Conservation (phyloP, 2,329 filamentous ascomycete genomes). For the Coniella vitis region DNA sequence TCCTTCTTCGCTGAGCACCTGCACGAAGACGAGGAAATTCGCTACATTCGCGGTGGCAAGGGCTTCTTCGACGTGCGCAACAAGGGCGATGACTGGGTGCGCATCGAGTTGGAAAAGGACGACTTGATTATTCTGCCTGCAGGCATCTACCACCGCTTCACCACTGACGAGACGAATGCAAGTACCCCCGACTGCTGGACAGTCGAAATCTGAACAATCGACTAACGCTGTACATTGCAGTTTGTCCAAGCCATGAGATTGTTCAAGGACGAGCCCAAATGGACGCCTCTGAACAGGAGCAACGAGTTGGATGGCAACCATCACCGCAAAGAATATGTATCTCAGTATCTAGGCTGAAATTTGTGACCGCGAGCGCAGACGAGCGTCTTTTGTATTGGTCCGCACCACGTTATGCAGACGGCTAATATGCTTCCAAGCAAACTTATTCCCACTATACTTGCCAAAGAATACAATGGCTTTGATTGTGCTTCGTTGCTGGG, state of each 20-base stretch:
- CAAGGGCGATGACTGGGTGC: conserved; percentile 78
- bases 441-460: too few relatives aligned
- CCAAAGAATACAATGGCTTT: too few relatives aligned
- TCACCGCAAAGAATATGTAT: conserved; percentile 72
- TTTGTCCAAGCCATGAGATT: conserved; percentile 93
- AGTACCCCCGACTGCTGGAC: conserved; percentile 31
- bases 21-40: conserved; percentile 97
- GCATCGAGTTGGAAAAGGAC: conserved; percentile 74
- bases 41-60: conserved; percentile 81
- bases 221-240: too few relatives aligned
- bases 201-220: neutral
- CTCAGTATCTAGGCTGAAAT: conserved; percentile 32
- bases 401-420: neutral
- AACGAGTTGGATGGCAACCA: conserved; percentile 71
- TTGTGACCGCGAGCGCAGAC: too few relatives aligned
- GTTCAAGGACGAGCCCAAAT: conserved; percentile 98
- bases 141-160: conserved; percentile 97
- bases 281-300: conserved; percentile 84
- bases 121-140: conserved; percentile 91
- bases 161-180: conserved; percentile 85
- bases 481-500: too few relatives aligned
- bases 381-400: too few relatives aligned
- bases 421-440: neutral
- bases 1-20: conserved; percentile 92
- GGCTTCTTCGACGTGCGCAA: conserved; percentile 92